These are phyloP conservation scores for Saccharum hybrid DNA, from an alignment of 202 grass and related monocot species.

Conservation along the genomic window DNA sequence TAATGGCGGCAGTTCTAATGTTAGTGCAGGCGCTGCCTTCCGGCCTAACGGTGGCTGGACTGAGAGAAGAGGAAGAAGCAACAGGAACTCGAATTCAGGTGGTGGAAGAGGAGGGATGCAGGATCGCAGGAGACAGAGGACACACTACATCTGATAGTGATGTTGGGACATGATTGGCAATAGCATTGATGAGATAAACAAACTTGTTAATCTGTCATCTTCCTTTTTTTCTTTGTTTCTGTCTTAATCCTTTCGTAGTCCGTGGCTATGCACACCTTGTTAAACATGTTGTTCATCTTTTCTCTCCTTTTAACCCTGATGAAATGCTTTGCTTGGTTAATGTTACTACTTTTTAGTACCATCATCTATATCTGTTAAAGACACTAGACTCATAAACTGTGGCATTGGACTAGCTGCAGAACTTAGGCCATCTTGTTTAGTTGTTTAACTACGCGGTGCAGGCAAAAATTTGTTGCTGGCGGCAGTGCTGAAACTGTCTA, in stretches of 20 bases:
- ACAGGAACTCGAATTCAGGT: slow-evolving; percentile 37
- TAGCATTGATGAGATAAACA: slow-evolving; percentile 26
- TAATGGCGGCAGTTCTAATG: background rate
- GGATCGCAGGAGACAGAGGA: slow-evolving; percentile 45
- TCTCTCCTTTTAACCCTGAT: background rate
- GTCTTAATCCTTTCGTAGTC: slow-evolving; percentile 7
- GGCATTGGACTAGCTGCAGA: background rate
- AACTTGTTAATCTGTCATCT: slow-evolving; percentile 22
- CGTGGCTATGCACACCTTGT: slow-evolving; percentile 15
- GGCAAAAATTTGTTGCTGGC: background rate
- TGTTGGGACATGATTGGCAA: background rate
- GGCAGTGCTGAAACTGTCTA: background rate
- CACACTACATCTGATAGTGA: slow-evolving; percentile 16
- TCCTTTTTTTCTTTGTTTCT: background rate
- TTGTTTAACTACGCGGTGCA: background rate
- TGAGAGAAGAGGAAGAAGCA: slow-evolving; percentile 60
- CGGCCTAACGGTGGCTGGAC: slow-evolving; percentile 30
- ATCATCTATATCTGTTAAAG: background rate
- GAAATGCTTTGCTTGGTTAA: slow-evolving; percentile 5
- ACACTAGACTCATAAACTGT: too few relatives aligned
- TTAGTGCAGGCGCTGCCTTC: slow-evolving; percentile 28
- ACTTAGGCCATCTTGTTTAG: background rate
- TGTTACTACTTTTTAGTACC: background rate
- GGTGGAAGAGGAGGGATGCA: slow-evolving; percentile 44
- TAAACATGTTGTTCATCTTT: background rate